These are phyloP conservation scores for Xylogone sp. DNA, from an alignment of 2,329 filamentous ascomycete genomes.

Conservation along the genomic window DNA sequence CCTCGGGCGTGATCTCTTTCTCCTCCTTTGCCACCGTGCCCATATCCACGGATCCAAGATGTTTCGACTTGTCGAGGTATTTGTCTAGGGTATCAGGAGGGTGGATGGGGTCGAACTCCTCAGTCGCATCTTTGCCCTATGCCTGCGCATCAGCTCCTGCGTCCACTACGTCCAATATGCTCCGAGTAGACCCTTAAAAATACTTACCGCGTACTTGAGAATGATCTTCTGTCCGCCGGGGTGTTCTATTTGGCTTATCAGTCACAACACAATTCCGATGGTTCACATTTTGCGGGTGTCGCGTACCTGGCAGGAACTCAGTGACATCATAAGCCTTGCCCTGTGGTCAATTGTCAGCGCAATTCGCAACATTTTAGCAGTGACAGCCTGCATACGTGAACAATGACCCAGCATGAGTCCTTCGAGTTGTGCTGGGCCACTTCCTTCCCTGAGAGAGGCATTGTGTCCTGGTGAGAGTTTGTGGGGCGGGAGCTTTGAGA, in stretches of 20 bases:
- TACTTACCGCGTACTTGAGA: constrained; percentile 89
- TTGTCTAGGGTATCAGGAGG: constrained; percentile 84
- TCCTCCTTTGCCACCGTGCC: constrained; percentile 63
- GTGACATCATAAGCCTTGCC: constrained; percentile 88
- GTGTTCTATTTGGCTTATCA: constrained; percentile 55
- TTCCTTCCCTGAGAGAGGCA: constrained; percentile 46
- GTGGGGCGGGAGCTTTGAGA: no score
- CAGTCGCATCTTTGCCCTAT: constrained; percentile 91
- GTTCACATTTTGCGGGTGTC: background rate
- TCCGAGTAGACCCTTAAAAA: no score
- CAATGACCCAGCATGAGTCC: constrained; percentile 88
- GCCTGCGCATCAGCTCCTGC: no score
- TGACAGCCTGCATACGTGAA: no score
- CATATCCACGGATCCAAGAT: constrained; percentile 86
- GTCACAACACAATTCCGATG: constrained; percentile 4
- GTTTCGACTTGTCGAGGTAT: constrained; percentile 84
- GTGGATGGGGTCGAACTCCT: constrained; percentile 86
- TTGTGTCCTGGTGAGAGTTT: no score
- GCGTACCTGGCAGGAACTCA: constrained; percentile 72
- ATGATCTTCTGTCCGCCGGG: constrained; percentile 91
- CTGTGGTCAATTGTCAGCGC: no score
- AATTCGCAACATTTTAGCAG: no score
- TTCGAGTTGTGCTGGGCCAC: constrained; percentile 72
- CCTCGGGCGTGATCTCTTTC: constrained; percentile 65
- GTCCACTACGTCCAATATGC: no score